Conservation (phyloP, 805 yeast genomes). For the Candida vaughaniae region DNA sequence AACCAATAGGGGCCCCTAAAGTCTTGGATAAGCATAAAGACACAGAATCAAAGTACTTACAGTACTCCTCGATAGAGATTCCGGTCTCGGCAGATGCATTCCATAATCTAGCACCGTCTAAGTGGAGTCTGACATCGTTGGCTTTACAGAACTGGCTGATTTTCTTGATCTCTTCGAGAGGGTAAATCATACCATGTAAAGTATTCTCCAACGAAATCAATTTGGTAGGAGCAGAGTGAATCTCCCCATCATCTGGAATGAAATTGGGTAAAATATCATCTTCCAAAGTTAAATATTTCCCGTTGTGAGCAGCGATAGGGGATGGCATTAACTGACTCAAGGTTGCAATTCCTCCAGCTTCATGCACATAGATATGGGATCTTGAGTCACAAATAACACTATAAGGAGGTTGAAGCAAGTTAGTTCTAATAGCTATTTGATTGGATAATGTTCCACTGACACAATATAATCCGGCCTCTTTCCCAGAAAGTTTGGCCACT, state of each 20-base stretch:
- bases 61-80: conserved; percentile 65
- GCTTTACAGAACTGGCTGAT: conserved; percentile 70
- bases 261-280: conserved; percentile 72
- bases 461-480: conserved; percentile 78
- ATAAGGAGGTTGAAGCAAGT: conserved; percentile 78
- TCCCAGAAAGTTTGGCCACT: conserved; percentile 71
- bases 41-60: conserved; percentile 80
- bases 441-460: conserved; percentile 90
- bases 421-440: conserved; percentile 79
- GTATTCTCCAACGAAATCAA: conserved; percentile 87
- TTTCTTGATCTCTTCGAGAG: conserved; percentile 70
- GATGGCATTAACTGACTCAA: conserved; percentile 90
- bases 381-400: conserved; percentile 84
- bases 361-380: conserved; percentile 78
- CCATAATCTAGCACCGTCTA: conserved; percentile 96
- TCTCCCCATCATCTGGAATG: conserved; percentile 73
- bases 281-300: conserved; percentile 72
- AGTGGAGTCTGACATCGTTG: conserved; percentile 62
- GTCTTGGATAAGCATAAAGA: conserved; percentile 88
- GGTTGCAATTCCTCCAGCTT: conserved; percentile 90
- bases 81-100: conserved; percentile 81
- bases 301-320: conserved; percentile 78
- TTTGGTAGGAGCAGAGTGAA: conserved; percentile 86
- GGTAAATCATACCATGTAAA: conserved; percentile 76
- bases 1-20: conserved; percentile 92